A percentile compares a stretch with the other conserved stretches of the same genome.
phyloP scores from a whole-genome alignment of 2,329 filamentous ascomycete genomes.

The Talaromyces sp. region DNA sequence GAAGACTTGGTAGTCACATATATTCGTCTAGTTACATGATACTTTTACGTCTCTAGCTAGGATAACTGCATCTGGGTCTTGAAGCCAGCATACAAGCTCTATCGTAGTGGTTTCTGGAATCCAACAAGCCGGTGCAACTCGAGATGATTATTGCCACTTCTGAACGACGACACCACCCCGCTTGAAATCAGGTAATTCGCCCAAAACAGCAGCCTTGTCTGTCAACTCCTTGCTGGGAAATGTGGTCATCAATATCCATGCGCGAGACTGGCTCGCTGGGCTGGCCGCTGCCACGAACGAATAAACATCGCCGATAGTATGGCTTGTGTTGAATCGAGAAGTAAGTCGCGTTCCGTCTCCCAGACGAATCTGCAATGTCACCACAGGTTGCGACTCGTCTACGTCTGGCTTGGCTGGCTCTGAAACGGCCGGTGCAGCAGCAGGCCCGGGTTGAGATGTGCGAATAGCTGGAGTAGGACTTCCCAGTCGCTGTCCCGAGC shows the following conservation, averaged over 20 bases:
- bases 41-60: background rate
- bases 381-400: conserved; percentile 57
- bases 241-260: conserved; percentile 64
- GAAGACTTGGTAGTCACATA: background rate
- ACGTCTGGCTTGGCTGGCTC: conserved; percentile 47
- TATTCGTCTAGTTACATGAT: conserved; percentile 9
- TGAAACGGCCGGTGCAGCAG: conserved; percentile 24
- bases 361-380: conserved; percentile 63
- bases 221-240: conserved; percentile 63
- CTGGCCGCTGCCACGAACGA: conserved; percentile 58
- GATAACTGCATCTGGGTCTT: background rate
- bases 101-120: background rate
- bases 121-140: background rate
- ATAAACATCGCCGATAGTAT: conserved; percentile 65
- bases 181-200: conserved; percentile 51
- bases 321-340: conserved; percentile 64
- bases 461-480: conserved; percentile 60
- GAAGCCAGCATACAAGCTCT: background rate
- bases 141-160: conserved; percentile 42
- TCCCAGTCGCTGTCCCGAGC: conserved; percentile 60
- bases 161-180: conserved; percentile 53
- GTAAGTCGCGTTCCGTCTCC: conserved; percentile 62
- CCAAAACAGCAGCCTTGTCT: conserved; percentile 51
- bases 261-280: conserved; percentile 48
- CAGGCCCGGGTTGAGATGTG: conserved; percentile 34